Percentiles rank a stretch among this genome's conserved stretches.
phyloP scores from a whole-genome alignment of 768 basidiomycete species.

The Russula sp. region DNA sequence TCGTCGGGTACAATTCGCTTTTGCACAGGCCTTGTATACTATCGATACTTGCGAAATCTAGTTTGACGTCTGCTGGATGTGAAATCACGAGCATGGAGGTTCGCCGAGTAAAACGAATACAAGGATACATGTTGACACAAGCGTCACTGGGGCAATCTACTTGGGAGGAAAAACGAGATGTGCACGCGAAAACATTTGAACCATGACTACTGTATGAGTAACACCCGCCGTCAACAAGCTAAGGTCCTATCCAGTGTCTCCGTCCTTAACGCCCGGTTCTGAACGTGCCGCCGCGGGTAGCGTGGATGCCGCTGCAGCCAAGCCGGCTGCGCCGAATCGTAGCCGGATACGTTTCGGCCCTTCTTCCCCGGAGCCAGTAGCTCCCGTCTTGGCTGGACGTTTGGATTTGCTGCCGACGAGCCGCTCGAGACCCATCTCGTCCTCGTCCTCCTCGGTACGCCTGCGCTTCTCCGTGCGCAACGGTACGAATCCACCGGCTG shows the following conservation, averaged over 20 bases:
- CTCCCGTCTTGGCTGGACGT: conserved; percentile 18
- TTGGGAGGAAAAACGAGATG: conserved; percentile 3
- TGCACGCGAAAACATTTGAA: conserved; percentile 15
- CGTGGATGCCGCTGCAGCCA: conserved; percentile 31
- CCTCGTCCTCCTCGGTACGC: conserved; percentile 52
- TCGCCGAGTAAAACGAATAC: conserved; percentile 14
- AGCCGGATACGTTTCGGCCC: conserved; percentile 66
- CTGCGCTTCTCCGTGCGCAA: conserved; percentile 44
- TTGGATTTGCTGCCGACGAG: conserved; percentile 44
- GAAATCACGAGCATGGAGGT: conserved; percentile 3
- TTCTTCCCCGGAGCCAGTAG: conserved; percentile 12
- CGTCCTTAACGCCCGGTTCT: conserved; percentile 65
- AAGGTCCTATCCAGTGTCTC: conserved; percentile 55
- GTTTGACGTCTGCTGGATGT: conserved; percentile 17
- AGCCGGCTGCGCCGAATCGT: conserved; percentile 50
- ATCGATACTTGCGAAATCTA: conserved; percentile 25
- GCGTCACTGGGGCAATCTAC: conserved; percentile 10
- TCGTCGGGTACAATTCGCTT: conserved; percentile 28
- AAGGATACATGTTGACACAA: conserved; percentile 21
- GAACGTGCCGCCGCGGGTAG: conserved; percentile 42
- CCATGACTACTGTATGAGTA: not conserved
- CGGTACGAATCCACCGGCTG: conserved; percentile 32
- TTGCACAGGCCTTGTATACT: conserved; percentile 29
- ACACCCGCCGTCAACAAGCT: not conserved
- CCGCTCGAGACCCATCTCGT: conserved; percentile 58